A percentile compares a stretch with the other conserved stretches of the same genome.
phyloP scores from a whole-genome alignment of 2,329 filamentous ascomycete genomes.

The Pestalotiopsis sp. region DNA sequence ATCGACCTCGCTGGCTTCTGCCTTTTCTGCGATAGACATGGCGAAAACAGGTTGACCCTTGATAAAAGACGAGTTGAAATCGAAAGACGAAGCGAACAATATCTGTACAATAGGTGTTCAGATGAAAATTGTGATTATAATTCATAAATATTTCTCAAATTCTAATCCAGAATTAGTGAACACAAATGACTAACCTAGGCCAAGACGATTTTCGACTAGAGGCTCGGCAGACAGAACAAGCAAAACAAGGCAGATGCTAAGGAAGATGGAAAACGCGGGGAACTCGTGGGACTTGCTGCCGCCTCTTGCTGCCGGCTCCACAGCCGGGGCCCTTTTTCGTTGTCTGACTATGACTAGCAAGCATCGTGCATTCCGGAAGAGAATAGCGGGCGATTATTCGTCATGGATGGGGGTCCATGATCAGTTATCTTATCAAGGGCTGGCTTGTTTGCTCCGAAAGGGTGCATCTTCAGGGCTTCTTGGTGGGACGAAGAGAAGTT shows the following conservation, averaged over 20 bases:
- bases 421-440: background rate
- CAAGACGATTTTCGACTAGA: background rate
- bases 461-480: background rate
- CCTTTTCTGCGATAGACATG: constrained; percentile 15
- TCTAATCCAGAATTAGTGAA: background rate
- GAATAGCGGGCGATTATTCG: background rate
- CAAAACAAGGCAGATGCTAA: background rate
- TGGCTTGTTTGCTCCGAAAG: background rate
- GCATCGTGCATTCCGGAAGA: background rate
- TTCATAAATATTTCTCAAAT: background rate
- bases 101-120: background rate
- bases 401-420: background rate
- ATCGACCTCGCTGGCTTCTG: constrained; percentile 17
- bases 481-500: too few species aligned
- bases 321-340: background rate
- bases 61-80: background rate
- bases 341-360: constrained; percentile 2
- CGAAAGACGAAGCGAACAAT: background rate
- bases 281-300: background rate
- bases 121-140: background rate
- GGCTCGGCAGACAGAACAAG: background rate
- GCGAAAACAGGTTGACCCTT: background rate
- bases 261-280: background rate
- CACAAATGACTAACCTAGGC: constrained; percentile 3
- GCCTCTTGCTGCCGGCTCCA: background rate